These are phyloP conservation scores for Monilinia vaccinii-corymbosi DNA, from an alignment of 2,329 filamentous ascomycete species.

Conservation along the genomic window DNA sequence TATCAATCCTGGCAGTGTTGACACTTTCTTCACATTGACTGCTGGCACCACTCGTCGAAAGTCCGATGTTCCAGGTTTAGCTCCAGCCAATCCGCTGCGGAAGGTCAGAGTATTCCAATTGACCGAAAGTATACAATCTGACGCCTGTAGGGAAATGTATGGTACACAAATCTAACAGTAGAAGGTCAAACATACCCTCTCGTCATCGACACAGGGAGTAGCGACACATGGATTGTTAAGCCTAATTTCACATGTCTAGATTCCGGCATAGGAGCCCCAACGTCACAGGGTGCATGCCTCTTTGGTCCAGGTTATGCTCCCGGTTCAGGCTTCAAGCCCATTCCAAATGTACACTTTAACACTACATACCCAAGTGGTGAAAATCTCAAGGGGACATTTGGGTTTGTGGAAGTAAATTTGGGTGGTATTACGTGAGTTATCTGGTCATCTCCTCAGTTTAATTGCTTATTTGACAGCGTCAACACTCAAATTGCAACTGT, in stretches of 20 bases:
- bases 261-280: slow-evolving; percentile 8
- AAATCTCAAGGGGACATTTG: slow-evolving; percentile 33
- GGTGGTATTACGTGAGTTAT: slow-evolving; percentile 34
- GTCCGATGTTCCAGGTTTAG: neutral
- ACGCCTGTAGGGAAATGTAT: neutral
- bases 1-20: neutral
- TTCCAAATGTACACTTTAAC: slow-evolving; percentile 35
- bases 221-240: slow-evolving; percentile 37
- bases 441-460: neutral
- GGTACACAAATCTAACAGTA: slow-evolving; percentile 7
- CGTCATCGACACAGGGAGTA: slow-evolving; percentile 39
- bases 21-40: neutral
- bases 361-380: slow-evolving; percentile 38
- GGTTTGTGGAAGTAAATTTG: slow-evolving; percentile 32
- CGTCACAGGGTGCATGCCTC: slow-evolving; percentile 9
- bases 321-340: slow-evolving; percentile 29
- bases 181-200: slow-evolving; percentile 5
- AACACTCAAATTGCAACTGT: slow-evolving; percentile 39
- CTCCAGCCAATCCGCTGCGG: neutral
- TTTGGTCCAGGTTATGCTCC: slow-evolving; percentile 15
- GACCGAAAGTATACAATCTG: neutral
- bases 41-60: neutral
- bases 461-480: neutral
- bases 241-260: slow-evolving; percentile 31
- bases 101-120: neutral